Base-by-base conservation (phyloP, 306 rosid genomes). In the Carpinus viminea region DNA sequence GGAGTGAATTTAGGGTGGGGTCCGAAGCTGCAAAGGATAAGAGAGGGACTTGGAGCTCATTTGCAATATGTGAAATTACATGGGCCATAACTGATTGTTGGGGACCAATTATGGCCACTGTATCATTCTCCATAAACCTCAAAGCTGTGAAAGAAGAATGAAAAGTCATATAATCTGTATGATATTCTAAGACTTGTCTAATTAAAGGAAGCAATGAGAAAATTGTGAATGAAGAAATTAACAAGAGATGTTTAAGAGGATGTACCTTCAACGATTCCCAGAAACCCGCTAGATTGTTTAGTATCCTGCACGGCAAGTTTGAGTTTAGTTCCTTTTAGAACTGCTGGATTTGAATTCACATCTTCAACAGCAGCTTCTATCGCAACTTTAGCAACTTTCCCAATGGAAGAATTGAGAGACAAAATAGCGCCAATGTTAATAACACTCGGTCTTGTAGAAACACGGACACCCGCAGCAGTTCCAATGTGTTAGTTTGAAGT, bases 71-170 rank as follows among this genome's bases (percentile, higher is more conserved):
- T 74, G 97, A 84, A 89, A 96, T 82, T 50, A 87, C 85, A 88
- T 96, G 98, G 85, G 98, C 99, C 46, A 91, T 88, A 72, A 84
- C 91, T 60, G 97, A 95, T 56, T 79, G 81, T 74, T 89, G 99
- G 8, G 99, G 99, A 8, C 99, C 99, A 78, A 96, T 89, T 85
- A 96, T 90, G 28, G 99, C 99, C 81, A 93, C 89, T 17, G 93
- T 84, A 46, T 83, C 86, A n/a, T 61, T 83, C 83, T 88, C 92
- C 90, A 90, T 91, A 81, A 96, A 87, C 83, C 75, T 80, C 84
- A 96, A 90, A 80, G 91, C 99, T 96, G 94, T 4, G 10, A 80
- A 41, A 76, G 55, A 72, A 74, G n/a, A 34, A 38, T 66, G 71
- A 72, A 7, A 86, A 62, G 57, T 72, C 52, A 1, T 38, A 38